Base-by-base conservation (phyloP, 2,329 filamentous ascomycete genomes). In the Didymella lethalis region DNA sequence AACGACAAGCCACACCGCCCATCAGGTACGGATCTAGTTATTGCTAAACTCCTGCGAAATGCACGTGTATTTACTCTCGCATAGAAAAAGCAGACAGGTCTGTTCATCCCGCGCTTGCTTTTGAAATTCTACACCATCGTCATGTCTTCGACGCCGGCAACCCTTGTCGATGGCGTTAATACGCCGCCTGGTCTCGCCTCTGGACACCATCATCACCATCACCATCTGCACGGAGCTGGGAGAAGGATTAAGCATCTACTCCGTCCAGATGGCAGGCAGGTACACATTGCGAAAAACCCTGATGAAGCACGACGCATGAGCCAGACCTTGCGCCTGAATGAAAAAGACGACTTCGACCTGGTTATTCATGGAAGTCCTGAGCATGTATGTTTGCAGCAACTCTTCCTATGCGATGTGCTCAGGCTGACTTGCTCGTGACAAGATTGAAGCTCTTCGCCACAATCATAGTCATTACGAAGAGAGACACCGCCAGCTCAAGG, bases 341-440 rank as follows among this genome's bases (percentile, higher is more conserved):
- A 75, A 64, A 70, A 69, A 63, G 72, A 68, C 54, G 78, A 83
- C 48, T 84, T 86, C 52, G 84, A 87, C 63, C 73, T 88, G 11
- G 82, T 86, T n/a, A 78, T 88, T 49, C 83, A 84, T 58, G 86
- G 86, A 8, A 85, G 83, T 3, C 68, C 73, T n/a, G 80, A 82
- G 62, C 81, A 83, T 68, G 72, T 78, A 51, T 54, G 71, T 64
- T 28, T 12, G 8, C 28, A 28, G 8, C 29, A 12, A 10, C 8
- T 12, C 10, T 11, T 31, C 8, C 10, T 31, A 11, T 4, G 12
- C 3, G 8, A 31, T 11, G 29, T 4, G 29, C 29, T 10, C 29
- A 11, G 29, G 29, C 51, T 54, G 32, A 48, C 16, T 53, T 44
- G 40, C 44, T 45, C 3, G 12, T 52, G 23, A 12, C 32, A 41